Evolutionary conservation across 176 grass and related monocot species (phyloP).

Genomic region (Elymus sibiricus): DNA sequence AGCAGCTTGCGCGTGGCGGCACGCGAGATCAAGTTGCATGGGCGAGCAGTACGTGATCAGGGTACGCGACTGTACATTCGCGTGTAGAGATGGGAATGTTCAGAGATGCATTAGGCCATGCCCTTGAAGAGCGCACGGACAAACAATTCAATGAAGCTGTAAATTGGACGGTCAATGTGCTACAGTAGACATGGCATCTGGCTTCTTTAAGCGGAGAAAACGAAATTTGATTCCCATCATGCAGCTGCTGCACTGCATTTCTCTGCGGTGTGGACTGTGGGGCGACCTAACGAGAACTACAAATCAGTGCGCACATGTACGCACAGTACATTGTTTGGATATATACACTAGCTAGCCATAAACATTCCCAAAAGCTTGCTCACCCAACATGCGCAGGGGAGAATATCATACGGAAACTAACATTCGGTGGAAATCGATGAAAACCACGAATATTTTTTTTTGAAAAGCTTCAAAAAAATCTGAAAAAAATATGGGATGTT

Average conservation of each 20-base stretch:
- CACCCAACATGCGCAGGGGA: too few relatives aligned
- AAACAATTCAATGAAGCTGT: neutral
- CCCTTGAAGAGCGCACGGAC: neutral
- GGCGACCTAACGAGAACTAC: neutral
- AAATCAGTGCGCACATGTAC: neutral
- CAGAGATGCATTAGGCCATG: neutral
- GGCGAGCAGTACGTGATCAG: neutral
- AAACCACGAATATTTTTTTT: too few relatives aligned
- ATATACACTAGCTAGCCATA: neutral
- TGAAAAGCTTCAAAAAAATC: too few relatives aligned
- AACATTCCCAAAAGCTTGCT: too few relatives aligned
- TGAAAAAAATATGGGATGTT: too few relatives aligned
- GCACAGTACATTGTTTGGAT: neutral
- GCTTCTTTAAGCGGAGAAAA: neutral
- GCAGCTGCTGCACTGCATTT: neutral
- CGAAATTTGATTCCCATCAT: neutral
- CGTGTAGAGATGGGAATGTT: neutral
- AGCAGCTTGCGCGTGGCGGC: too few relatives aligned
- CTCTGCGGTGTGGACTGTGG: neutral
- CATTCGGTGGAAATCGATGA: too few relatives aligned
- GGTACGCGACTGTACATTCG: neutral
- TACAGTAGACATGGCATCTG: neutral
- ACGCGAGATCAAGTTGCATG: neutral
- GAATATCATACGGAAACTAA: too few relatives aligned
- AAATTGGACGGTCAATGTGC: neutral